Conservation (phyloP, 1,139 yeast genomes). For the Candida mesenterica region DNA sequence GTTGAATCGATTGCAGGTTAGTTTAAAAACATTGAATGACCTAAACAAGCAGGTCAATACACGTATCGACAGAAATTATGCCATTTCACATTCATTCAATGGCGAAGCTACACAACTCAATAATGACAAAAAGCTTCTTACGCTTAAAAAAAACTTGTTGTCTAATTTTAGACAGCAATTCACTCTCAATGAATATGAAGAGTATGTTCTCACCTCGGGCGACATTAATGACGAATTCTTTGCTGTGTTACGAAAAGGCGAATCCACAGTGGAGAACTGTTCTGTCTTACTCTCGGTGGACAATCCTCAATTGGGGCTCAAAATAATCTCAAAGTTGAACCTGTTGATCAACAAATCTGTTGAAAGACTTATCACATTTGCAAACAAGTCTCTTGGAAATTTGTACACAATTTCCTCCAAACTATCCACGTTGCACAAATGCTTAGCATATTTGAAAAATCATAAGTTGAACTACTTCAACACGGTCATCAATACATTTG, state of each 20-base stretch:
- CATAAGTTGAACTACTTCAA: constrained; percentile 50
- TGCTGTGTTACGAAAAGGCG: constrained; percentile 56
- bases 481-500: constrained; percentile 44
- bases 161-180: constrained; percentile 61
- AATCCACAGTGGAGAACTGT: constrained; percentile 64
- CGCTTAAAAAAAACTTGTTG: constrained; percentile 55
- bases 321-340: constrained; percentile 63
- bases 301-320: constrained; percentile 68
- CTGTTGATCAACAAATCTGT: constrained; percentile 51
- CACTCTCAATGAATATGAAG: constrained; percentile 72
- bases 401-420: constrained; percentile 31
- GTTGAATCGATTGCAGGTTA: constrained; percentile 42
- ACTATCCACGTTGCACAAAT: constrained; percentile 31
- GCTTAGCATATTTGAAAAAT: constrained; percentile 30
- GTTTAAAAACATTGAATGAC: constrained; percentile 40
- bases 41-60: constrained; percentile 32
- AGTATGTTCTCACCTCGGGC: constrained; percentile 44
- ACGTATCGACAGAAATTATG: constrained; percentile 30
- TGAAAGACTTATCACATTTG: constrained; percentile 42
- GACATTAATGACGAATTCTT: constrained; percentile 61
- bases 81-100: constrained; percentile 25
- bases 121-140: constrained; percentile 39
- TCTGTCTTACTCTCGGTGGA: constrained; percentile 66
- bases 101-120: constrained; percentile 41
- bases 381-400: constrained; percentile 37